Evolutionary conservation across 805 yeast species (phyloP).

Genomic region (Vanderwaltozyma polyspora): DNA sequence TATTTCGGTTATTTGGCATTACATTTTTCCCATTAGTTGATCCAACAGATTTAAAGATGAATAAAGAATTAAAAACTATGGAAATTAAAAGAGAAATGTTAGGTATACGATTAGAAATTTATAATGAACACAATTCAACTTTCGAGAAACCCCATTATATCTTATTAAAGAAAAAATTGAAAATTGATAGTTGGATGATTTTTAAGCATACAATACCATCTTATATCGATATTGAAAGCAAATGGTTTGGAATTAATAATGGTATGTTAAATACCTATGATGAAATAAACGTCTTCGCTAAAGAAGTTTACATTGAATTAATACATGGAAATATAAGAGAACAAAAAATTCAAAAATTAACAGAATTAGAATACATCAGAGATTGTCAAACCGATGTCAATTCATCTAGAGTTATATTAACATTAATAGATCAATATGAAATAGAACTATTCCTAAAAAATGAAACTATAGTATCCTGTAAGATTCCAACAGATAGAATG

Average conservation of each 20-base stretch:
- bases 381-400: conserved; percentile 15
- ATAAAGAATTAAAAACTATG: conserved; percentile 7
- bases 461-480: conserved; percentile 12
- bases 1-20: conserved; percentile 30
- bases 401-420: conserved; percentile 10
- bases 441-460: conserved; percentile 11
- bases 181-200: conserved; percentile 23
- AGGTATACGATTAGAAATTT: conserved; percentile 32
- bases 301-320: conserved; percentile 16
- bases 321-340: conserved; percentile 6
- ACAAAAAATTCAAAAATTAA: conserved; percentile 10
- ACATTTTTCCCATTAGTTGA: conserved; percentile 31
- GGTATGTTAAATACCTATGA: conserved; percentile 7
- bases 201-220: conserved; percentile 31
- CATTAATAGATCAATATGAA: conserved; percentile 1
- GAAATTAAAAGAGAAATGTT: conserved; percentile 17
- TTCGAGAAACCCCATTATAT: conserved; percentile 30
- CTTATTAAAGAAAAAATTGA: conserved; percentile 22
- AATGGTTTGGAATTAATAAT: conserved; percentile 11
- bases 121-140: conserved; percentile 15
- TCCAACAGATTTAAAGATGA: conserved; percentile 20
- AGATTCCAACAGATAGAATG: conserved; percentile 4
- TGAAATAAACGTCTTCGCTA: conserved; percentile 20
- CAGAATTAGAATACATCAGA: conserved; percentile 6
- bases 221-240: conserved; percentile 12